Evolutionary conservation across 306 rosid species (phyloP).

Genomic region (Sicyos baderoa): DNA sequence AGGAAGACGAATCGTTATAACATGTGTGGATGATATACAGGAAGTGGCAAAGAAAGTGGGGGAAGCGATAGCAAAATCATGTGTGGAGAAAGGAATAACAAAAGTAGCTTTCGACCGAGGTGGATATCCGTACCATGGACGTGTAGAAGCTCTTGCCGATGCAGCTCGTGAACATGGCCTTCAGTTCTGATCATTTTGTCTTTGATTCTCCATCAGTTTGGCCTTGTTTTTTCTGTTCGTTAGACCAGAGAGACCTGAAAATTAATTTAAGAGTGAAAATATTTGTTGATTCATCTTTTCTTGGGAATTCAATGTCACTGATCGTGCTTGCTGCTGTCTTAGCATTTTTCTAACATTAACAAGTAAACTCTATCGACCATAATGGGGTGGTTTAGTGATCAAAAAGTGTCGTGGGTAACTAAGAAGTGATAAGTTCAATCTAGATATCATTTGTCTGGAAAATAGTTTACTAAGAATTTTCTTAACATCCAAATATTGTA

Average conservation of each 20-base stretch:
- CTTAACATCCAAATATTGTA: no score
- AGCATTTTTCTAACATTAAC: no score
- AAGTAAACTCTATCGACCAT: no score
- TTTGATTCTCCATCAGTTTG: not conserved
- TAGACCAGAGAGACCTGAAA: not conserved
- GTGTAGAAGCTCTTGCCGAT: conserved; percentile 75
- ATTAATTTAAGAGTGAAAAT: not conserved
- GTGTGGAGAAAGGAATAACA: conserved; percentile 86
- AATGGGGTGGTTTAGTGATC: no score
- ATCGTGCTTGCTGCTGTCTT: no score
- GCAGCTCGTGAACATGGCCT: conserved; percentile 91
- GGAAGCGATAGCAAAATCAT: conserved; percentile 75
- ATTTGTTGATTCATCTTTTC: conserved; percentile 3
- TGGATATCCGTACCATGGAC: conserved; percentile 94
- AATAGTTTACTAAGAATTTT: no score
- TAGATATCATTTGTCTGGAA: no score
- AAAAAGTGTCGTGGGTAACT: no score
- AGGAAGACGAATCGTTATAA: not conserved
- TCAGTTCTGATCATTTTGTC: conserved; percentile 39
- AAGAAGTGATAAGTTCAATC: no score
- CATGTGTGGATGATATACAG: no score
- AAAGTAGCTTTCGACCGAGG: conserved; percentile 92
- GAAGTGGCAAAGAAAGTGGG: conserved; percentile 91
- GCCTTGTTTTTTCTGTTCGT: not conserved
- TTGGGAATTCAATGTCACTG: no score